Percentiles rank a stretch among this genome's conserved stretches.
These are phyloP conservation scores for Piper longum DNA, from an alignment of 164 flowering plant species.

Conservation along the genomic window DNA sequence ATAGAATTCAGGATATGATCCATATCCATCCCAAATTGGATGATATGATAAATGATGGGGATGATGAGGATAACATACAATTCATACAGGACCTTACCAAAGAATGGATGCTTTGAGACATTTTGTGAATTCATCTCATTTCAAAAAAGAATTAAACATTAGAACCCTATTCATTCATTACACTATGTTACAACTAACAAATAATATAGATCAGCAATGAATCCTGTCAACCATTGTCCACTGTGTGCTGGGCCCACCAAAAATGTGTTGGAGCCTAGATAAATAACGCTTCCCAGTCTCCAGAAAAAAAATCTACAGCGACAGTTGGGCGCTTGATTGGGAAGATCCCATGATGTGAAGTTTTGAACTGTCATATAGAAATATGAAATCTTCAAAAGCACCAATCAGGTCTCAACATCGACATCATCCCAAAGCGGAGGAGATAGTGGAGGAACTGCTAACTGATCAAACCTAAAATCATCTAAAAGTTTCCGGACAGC, in stretches of 20 bases:
- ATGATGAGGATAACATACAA: too few relatives aligned
- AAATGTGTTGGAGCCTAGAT: not conserved
- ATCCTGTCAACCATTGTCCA: not conserved
- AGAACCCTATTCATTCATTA: not conserved
- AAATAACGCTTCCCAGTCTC: not conserved
- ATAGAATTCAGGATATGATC: too few relatives aligned
- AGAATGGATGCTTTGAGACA: not conserved
- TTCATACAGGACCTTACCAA: too few relatives aligned
- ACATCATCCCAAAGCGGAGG: constrained; percentile 26
- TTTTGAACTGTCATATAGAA: not conserved
- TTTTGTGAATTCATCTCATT: not conserved
- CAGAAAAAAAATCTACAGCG: constrained; percentile 8
- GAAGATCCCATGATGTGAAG: constrained; percentile 15
- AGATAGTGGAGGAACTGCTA: constrained; percentile 40
- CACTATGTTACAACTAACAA: not conserved
- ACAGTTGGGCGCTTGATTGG: constrained; percentile 28
- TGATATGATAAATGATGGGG: too few relatives aligned
- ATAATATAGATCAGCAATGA: not conserved
- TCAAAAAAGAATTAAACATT: not conserved
- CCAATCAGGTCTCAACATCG: not conserved
- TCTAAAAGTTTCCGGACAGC: constrained; percentile 4
- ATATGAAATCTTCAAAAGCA: not conserved
- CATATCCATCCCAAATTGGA: too few relatives aligned
- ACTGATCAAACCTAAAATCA: constrained; percentile 5
- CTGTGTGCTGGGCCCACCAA: not conserved